phyloP scores from a whole-genome alignment of 495 filamentous ascomycete genomes.

The Mytilinidion resinicola region DNA sequence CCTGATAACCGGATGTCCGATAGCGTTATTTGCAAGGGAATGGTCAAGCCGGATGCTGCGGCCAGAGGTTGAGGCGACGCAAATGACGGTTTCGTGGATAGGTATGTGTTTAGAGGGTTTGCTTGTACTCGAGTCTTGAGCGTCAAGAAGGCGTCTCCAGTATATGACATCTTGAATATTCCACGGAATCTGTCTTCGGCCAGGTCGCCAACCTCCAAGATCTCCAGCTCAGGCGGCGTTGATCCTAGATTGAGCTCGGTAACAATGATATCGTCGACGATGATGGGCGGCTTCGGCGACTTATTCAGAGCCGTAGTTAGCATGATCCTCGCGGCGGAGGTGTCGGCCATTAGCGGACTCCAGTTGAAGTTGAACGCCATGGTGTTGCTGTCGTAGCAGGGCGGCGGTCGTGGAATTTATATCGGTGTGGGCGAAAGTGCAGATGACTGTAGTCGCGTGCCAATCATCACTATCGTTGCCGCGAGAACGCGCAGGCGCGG shows the following conservation, averaged over 20 bases:
- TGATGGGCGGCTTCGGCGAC: slow-evolving; percentile 95
- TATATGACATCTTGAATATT: slow-evolving; percentile 98
- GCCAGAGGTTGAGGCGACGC: slow-evolving; percentile 90
- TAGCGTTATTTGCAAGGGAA: slow-evolving; percentile 90
- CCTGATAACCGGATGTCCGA: slow-evolving; percentile 96
- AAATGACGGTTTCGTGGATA: slow-evolving; percentile 83
- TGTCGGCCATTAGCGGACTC: slow-evolving; percentile 95
- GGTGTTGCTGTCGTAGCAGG: no score
- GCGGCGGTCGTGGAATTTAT: no score
- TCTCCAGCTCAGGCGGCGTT: slow-evolving; percentile 88
- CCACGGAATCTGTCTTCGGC: slow-evolving; percentile 95
- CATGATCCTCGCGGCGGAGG: slow-evolving; percentile 83
- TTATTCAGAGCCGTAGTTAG: slow-evolving; percentile 95
- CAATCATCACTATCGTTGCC: no score
- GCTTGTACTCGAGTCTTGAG: slow-evolving; percentile 93
- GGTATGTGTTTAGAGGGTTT: slow-evolving; percentile 92
- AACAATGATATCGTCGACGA: slow-evolving; percentile 98
- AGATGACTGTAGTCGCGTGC: no score
- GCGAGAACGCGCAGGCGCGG: no score
- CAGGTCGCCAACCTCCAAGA: slow-evolving; percentile 92
- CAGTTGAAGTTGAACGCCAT: slow-evolving; percentile 99
- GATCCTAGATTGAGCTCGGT: slow-evolving; percentile 94
- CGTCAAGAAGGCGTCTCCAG: slow-evolving; percentile 89
- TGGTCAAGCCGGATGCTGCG: slow-evolving; percentile 86
- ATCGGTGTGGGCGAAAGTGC: no score